Evolutionary conservation across 768 basidiomycete genomes (phyloP), one percentile per base, ranked within the genome.

Genomic region (Phanerodontia chrysosporium): DNA sequence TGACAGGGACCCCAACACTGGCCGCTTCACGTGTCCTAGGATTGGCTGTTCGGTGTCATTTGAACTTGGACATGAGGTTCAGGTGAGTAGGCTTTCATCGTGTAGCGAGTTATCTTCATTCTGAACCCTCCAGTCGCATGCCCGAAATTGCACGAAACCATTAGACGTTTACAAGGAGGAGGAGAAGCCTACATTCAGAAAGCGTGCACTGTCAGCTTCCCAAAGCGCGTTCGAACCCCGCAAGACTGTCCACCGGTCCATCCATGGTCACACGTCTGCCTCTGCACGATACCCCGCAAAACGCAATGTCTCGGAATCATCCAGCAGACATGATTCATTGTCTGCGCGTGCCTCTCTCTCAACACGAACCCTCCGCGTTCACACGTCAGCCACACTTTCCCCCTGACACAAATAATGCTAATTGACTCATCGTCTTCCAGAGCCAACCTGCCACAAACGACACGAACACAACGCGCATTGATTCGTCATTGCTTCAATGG

Each of bases 121-220:
- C 22, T 1, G 30, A 22, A 14, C 10, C 9, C 16, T 6, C 1
- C 35, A 53, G 52, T 21, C 22, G 10, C 52, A 53, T 16, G 18
- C 36, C n/a, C 52, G 52, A 24, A 53, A 53, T n/a, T 53, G 52
- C 36, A 39, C 52, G 25, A 36, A 42, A 16, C 52, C 52, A 13
- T 22, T 53, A 13, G 22, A 53, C 52, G 32, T 22, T 22, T 53
- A 42, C 9, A 18, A n/a, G 9, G 52, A 53, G 13, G 22, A n/a
- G 7, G 52, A 53, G 25, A 25, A 53, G 39, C n/a, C 35, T 30
- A 24, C 5, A 6, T 27, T 21, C 7, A 21, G 35, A 22, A 53
- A 53, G 39, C 52, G 52, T 21, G 21, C 52, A 39, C 21, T 35
- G 16, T 51, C 51, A 5, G 39, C 39, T 18, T 42, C 39, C 10